phyloP scores from a whole-genome alignment of 2,329 filamentous ascomycete genomes.

The Rutstroemia sp. region DNA sequence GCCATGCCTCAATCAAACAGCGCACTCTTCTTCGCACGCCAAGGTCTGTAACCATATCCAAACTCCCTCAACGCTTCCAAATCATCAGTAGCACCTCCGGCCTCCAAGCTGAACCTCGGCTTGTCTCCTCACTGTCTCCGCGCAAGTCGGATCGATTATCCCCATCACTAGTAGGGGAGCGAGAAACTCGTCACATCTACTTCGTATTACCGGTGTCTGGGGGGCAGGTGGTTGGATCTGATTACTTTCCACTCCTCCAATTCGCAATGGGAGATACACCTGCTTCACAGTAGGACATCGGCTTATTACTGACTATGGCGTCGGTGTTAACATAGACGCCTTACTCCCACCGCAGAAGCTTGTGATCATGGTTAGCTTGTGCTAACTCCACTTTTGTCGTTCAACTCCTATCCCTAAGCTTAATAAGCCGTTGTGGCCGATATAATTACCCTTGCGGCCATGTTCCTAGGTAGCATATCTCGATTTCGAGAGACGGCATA shows the following conservation, averaged over 20 bases:
- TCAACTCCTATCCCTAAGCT: neutral
- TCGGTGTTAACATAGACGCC: neutral
- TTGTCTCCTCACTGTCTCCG: neutral
- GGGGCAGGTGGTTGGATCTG: too few relatives aligned
- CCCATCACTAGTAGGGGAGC: neutral
- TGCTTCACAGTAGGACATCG: neutral
- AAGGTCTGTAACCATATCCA: conserved; percentile 7
- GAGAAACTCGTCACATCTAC: neutral
- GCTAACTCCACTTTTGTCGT: neutral
- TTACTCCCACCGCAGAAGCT: neutral
- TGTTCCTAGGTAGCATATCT: too few relatives aligned
- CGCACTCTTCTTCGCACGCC: neutral
- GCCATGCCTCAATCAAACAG: neutral
- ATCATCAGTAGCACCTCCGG: conserved; percentile 10
- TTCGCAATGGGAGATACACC: neutral
- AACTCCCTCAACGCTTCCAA: conserved; percentile 12
- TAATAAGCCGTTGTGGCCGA: neutral
- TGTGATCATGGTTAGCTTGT: neutral
- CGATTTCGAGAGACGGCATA: too few relatives aligned
- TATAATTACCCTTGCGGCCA: neutral
- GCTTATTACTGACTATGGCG: neutral
- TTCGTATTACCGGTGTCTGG: neutral
- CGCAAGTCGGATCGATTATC: neutral
- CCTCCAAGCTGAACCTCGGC: neutral
- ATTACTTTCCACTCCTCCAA: neutral